A percentile compares a stretch with the other conserved stretches of the same genome.
Evolutionary conservation across 768 basidiomycete genomes (phyloP).

Genomic region (button mushroom (Agaricus bisporus)): DNA sequence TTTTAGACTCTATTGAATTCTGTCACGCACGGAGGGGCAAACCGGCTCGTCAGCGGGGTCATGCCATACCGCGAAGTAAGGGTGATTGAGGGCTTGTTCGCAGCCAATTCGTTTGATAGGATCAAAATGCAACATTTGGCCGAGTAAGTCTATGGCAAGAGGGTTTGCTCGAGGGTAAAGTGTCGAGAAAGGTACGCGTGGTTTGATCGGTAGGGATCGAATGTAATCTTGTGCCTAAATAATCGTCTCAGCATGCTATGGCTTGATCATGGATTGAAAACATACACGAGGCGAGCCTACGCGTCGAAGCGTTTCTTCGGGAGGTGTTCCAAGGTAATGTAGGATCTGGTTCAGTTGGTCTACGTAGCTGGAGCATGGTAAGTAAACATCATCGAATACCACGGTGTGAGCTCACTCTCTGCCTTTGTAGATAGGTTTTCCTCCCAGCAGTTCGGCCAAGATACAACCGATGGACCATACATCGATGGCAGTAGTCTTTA

Average conservation of each 20-base stretch:
- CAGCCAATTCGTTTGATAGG: conserved; percentile 95
- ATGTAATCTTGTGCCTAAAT: conserved; percentile 94
- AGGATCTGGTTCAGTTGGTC: conserved; percentile 98
- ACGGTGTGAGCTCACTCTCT: conserved; percentile 62
- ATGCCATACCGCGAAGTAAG: conserved; percentile 96
- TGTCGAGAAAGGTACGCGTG: conserved; percentile 85
- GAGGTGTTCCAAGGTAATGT: conserved; percentile 96
- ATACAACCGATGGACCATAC: conserved; percentile 98
- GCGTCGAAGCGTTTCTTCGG: conserved; percentile 91
- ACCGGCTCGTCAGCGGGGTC: conserved; percentile 92
- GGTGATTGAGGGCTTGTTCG: conserved; percentile 91
- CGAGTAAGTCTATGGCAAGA: conserved; percentile 86
- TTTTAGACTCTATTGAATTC: background rate
- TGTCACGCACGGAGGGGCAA: conserved; percentile 60
- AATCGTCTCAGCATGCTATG: background rate
- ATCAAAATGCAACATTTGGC: conserved; percentile 91
- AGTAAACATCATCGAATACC: conserved; percentile 1
- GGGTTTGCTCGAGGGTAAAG: conserved; percentile 95
- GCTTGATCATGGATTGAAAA: conserved; percentile 7
- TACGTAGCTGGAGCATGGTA: conserved; percentile 62
- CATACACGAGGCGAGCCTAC: conserved; percentile 91
- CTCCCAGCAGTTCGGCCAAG: conserved; percentile 85
- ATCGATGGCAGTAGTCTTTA: conserved; percentile 82
- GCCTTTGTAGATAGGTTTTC: conserved; percentile 96
- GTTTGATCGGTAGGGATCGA: conserved; percentile 94